Evolutionary conservation across 441 rosid genomes (phyloP), one percentile per base, ranked within the genome.

Genomic region (Metrosideros polymorpha): DNA sequence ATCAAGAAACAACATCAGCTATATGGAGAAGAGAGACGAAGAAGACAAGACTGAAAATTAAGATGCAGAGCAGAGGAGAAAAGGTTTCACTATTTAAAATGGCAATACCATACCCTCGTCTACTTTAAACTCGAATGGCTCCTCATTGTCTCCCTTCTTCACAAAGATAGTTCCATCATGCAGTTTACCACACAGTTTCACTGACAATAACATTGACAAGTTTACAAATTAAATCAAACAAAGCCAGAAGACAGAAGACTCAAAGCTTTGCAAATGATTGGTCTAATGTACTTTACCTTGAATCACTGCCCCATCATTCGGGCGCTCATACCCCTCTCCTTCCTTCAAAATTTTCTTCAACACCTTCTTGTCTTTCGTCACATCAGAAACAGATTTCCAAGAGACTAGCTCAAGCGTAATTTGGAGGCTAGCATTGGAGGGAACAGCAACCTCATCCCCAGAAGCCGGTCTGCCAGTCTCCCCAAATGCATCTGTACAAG

Each of bases 321-420:
- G 98, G 15, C 87, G 91, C n/a, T 95, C 99, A 90, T 93, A 95
- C 30, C 98, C 98, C 85, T 96, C 99, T 19, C 97, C 99, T 88
- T 95, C 99, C 89, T 93, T 94, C 89, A 97, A 86, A 43, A 90
- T 94, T 87, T 95, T 96, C 91, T 95, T 96, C 25, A 93, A 85
- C 56, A 97, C 98, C 93, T 95, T 96, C 89, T 92, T 91, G 87
- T 97, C 99, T 86, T 94, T 93, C 42, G 98, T 97, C 51, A 97
- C 92, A 85, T 92, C 96, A 1, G 96, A 56, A 24, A 97, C 97
- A 32, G 92, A 93, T 89, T 93, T 97, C 99, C 98, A 96, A 0
- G 99, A 97, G 52, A 97, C 91, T 85, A 97, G 87, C 90, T 95
- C 96, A 75, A 97, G 86, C 10, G 86, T 90, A 83, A 97, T 93